These are phyloP conservation scores for Plantago ovata DNA, from an alignment of 257 asterid genomes.

Conservation along the genomic window DNA sequence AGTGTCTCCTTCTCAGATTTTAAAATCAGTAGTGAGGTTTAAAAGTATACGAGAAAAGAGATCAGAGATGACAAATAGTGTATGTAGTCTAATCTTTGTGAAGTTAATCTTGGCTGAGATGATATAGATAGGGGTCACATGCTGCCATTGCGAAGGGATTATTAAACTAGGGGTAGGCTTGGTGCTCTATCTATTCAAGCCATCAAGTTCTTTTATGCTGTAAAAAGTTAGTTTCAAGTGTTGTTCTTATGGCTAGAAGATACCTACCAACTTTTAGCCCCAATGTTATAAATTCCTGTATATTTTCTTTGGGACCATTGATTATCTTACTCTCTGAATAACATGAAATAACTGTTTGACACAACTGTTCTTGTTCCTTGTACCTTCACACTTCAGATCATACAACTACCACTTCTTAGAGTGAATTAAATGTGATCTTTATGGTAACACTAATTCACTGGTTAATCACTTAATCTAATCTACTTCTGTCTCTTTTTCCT, in stretches of 20 bases:
- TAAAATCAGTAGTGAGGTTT: constrained; percentile 54
- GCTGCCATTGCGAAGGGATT: constrained; percentile 15
- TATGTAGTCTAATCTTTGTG: constrained; percentile 20
- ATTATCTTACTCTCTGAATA: neutral
- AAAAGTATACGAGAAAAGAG: constrained; percentile 13
- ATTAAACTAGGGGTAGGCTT: constrained; percentile 1
- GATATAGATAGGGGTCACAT: constrained; percentile 20
- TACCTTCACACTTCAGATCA: too few species aligned
- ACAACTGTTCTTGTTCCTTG: neutral
- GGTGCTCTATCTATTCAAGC: constrained; percentile 18
- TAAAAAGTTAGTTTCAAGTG: constrained; percentile 18
- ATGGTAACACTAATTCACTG: too few species aligned
- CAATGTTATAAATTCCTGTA: constrained; percentile 17
- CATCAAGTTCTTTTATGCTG: constrained; percentile 20
- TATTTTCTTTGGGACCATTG: constrained; percentile 9
- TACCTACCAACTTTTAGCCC: constrained; percentile 8
- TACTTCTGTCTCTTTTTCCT: too few species aligned
- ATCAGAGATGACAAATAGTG: constrained; percentile 5
- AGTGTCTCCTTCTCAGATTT: constrained; percentile 40
- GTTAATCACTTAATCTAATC: too few species aligned
- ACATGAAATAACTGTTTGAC: neutral
- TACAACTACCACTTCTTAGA: too few species aligned
- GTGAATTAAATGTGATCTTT: too few species aligned
- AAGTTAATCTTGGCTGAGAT: constrained; percentile 19
- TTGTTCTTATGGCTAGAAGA: constrained; percentile 24